Evolutionary conservation across 257 asterid species (phyloP).

Genomic region (Apocynum venetum): DNA sequence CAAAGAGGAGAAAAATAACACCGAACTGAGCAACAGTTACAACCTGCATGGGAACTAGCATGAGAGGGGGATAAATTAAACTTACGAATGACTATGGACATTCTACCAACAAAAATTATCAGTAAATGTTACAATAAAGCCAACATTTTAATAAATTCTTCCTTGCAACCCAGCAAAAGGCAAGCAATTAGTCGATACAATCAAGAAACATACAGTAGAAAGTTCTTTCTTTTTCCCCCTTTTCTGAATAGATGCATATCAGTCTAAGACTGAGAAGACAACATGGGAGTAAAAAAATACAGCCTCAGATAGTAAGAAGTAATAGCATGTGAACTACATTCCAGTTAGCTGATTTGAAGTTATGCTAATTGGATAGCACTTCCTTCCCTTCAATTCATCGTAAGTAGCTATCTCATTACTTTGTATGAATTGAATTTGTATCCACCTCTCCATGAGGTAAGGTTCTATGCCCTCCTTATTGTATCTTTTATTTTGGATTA

Average conservation of each 20-base stretch:
- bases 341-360: background rate
- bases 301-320: background rate
- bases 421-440: too few relatives aligned
- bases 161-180: background rate
- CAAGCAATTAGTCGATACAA: background rate
- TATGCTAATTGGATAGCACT: too few relatives aligned
- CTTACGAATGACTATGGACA: background rate
- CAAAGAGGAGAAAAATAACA: conserved; percentile 83
- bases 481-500: too few relatives aligned
- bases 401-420: too few relatives aligned
- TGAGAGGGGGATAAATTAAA: conserved; percentile 11
- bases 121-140: background rate
- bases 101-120: background rate
- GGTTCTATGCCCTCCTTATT: too few relatives aligned
- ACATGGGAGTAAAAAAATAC: background rate
- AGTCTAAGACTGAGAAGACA: background rate
- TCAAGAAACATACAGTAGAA: background rate
- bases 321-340: background rate
- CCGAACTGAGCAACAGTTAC: conserved; percentile 92
- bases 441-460: too few relatives aligned
- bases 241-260: background rate
- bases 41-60: conserved; percentile 43
- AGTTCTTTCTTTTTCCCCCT: background rate
- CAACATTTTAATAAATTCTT: background rate
- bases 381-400: too few relatives aligned